phyloP scores from a whole-genome alignment of 805 yeast species.

The Suhomyces sp. region DNA sequence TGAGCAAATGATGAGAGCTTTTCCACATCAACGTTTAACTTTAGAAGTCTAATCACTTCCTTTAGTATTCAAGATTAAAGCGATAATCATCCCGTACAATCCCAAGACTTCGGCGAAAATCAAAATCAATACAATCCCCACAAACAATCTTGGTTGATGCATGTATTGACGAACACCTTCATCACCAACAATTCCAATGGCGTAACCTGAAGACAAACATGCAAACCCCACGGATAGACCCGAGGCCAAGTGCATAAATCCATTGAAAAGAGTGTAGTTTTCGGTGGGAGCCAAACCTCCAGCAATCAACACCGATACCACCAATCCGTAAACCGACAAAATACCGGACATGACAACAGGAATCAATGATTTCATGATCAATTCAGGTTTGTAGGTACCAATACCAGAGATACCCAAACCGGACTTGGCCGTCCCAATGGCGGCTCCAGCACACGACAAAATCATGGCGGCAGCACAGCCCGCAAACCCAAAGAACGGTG shows the following conservation, averaged over 20 bases:
- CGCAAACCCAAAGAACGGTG: constrained; percentile 97
- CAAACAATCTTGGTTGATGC: constrained; percentile 87
- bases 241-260: constrained; percentile 97
- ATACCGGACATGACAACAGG: constrained; percentile 99
- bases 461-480: constrained; percentile 95
- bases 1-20: too few relatives aligned
- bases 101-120: constrained; percentile 92
- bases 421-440: constrained; percentile 96
- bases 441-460: constrained; percentile 95
- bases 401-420: constrained; percentile 98
- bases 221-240: constrained; percentile 96
- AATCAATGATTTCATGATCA: constrained; percentile 91
- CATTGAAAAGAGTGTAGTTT: constrained; percentile 84
- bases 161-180: constrained; percentile 86
- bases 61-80: constrained; percentile 87
- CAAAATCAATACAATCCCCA: constrained; percentile 83
- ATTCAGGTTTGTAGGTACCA: constrained; percentile 95
- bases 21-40: too few relatives aligned
- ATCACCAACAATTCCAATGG: constrained; percentile 92
- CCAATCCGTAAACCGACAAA: constrained; percentile 93
- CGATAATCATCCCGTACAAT: constrained; percentile 91
- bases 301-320: constrained; percentile 93
- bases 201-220: constrained; percentile 94
- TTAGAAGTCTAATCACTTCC: constrained; percentile 50
- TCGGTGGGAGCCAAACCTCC: constrained; percentile 79